Conservation (phyloP, 352 stramenopile species). For the Globisporangium cederbergense region DNA sequence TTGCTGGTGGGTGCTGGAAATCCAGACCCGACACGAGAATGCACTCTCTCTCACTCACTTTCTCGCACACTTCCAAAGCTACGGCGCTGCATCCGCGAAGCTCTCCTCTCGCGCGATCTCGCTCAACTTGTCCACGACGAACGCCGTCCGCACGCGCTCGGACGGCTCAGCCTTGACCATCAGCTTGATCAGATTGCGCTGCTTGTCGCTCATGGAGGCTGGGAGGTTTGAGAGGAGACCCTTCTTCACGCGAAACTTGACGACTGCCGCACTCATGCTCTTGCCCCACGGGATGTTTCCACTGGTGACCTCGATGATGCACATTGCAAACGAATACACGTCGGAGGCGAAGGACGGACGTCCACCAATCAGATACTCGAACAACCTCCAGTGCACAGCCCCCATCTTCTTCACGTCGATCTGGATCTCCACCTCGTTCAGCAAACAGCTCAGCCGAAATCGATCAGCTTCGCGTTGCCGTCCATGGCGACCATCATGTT, state of each 20-base stretch:
- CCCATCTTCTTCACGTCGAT: constrained; percentile 14
- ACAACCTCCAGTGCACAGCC: constrained; percentile 1
- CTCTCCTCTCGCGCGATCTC: background rate
- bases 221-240: background rate
- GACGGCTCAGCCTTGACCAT: background rate
- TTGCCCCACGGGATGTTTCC: background rate
- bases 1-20: no score
- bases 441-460: constrained; percentile 22
- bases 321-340: constrained; percentile 15
- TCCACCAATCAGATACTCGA: background rate
- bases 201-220: background rate
- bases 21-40: no score
- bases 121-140: background rate
- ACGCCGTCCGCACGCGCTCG: background rate
- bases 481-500: constrained; percentile 25
- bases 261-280: background rate
- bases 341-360: constrained; percentile 7
- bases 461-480: constrained; percentile 24
- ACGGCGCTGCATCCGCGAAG: background rate
- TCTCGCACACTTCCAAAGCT: background rate
- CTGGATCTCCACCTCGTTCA: constrained; percentile 16
- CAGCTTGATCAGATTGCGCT: background rate
- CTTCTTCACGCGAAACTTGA: background rate
- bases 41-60: background rate
- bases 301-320: constrained; percentile 1